Percentiles rank a stretch among this genome's conserved stretches.
Conservation (phyloP, 495 filamentous ascomycete species). For the Cercophora newfieldiana region DNA sequence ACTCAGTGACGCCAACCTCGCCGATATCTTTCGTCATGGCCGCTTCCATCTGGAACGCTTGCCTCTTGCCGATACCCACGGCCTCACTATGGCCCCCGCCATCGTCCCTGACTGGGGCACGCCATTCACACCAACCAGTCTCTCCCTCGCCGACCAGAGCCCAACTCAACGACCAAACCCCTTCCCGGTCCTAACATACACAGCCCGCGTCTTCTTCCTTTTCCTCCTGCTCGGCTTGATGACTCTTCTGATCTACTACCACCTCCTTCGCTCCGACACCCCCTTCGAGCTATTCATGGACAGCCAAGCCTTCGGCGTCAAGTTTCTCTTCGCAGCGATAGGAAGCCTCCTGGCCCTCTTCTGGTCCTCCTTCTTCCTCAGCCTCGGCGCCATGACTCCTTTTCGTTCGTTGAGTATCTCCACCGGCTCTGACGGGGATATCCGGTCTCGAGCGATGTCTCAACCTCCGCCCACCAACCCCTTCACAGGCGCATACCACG, state of each 20-base stretch:
- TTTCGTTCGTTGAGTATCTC: not conserved
- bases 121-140: not conserved
- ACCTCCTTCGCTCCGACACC: conserved; percentile 25
- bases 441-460: not conserved
- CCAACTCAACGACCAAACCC: conserved; percentile 13
- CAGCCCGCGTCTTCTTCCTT: conserved; percentile 28
- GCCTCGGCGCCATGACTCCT: conserved; percentile 18
- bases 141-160: not conserved
- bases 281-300: conserved; percentile 28
- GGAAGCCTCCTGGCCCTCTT: conserved; percentile 32
- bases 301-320: conserved; percentile 34
- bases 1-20: conserved; percentile 6
- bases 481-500: conserved; percentile 30
- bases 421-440: not conserved
- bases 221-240: conserved; percentile 24
- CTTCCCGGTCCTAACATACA: conserved; percentile 34
- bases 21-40: conserved; percentile 15
- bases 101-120: conserved; percentile 3
- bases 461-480: conserved; percentile 28
- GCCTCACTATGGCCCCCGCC: not conserved
- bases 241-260: conserved; percentile 29
- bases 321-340: conserved; percentile 33
- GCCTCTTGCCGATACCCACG: not conserved
- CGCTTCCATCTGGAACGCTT: not conserved
- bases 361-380: conserved; percentile 38